Conservation (phyloP, 441 rosid species). For the Rhodomyrtus psidioides region DNA sequence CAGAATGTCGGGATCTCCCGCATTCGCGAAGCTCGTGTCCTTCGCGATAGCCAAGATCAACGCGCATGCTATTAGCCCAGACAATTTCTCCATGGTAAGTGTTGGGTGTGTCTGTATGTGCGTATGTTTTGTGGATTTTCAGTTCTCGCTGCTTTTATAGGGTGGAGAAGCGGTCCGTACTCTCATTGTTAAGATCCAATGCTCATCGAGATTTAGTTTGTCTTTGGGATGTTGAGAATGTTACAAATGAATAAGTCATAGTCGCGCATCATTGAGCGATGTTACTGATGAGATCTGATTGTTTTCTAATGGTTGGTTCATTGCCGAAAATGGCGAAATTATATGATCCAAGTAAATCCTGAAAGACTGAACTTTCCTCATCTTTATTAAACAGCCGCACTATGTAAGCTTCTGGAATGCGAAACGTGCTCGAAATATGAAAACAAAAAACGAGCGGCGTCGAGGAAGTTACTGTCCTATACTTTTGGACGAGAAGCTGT, state of each 20-base stretch:
- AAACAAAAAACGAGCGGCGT: not conserved
- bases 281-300: not conserved
- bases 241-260: not conserved
- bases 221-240: not conserved
- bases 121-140: not conserved
- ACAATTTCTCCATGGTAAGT: not conserved
- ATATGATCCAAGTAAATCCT: not conserved
- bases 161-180: not conserved
- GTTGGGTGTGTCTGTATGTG: not conserved
- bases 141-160: not conserved
- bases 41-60: not conserved
- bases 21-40: not conserved
- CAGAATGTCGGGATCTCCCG: constrained; percentile 18
- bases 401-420: not conserved
- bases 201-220: not conserved
- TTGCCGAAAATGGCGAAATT: not conserved
- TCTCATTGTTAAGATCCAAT: not conserved
- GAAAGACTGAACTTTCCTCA: not conserved
- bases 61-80: not conserved
- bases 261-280: not conserved
- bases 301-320: not conserved
- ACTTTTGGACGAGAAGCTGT: not conserved
- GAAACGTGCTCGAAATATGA: not conserved
- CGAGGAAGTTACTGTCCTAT: not conserved
- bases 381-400: not conserved